Evolutionary conservation across 192 early-diverging fungal genomes (phyloP), one percentile per base, ranked within the genome.

Genomic region (Coemansia sp.): DNA sequence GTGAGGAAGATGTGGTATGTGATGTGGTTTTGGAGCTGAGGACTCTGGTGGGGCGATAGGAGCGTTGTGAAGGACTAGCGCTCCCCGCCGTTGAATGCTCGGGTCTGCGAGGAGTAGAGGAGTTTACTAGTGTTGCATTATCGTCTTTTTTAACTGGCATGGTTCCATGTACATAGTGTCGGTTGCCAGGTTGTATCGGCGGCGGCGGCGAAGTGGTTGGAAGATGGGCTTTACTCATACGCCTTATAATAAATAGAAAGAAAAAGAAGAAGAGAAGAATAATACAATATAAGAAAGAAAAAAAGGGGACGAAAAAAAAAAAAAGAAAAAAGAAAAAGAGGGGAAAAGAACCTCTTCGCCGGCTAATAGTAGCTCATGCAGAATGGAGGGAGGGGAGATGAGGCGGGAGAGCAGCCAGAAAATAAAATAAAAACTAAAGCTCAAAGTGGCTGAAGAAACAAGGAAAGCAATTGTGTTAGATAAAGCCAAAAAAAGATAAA

Each of bases 131-230:
- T 6, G 64, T 66, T 47, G 60, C 68, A 31, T 41, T 38, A 11
- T 78, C 66, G 33, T 74, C 68, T 44, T 64, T 55, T 61, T 41
- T 79, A 27, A 59, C 57, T 60, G 33, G 31, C 54, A 57, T 57
- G 27, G 22, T n/a, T 33, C 34, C 38, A 34, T 38, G 55, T 34
- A 16, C 31, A 59, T 60, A 60, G 24, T 34, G 57, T 51, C 49
- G 49, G 7, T 33, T 31, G 31, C 57, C 57, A 34, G 57, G 16
- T 60, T n/a, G 31, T 60, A n/a, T 38, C 44, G 65, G n/a, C 44
- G 40, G 64, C 43, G 18, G 20, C 18, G 27, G 33, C 33, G 51
- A 66, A 43, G 20, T 51, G 20, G 49, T 20, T 51, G 57, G 31
- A 60, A 24, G 13, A 6, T 18, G 24, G 20, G 11, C 16, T 42